Evolutionary conservation across 1,139 yeast species (phyloP).

Genomic region (Diutina ranongensis): DNA sequence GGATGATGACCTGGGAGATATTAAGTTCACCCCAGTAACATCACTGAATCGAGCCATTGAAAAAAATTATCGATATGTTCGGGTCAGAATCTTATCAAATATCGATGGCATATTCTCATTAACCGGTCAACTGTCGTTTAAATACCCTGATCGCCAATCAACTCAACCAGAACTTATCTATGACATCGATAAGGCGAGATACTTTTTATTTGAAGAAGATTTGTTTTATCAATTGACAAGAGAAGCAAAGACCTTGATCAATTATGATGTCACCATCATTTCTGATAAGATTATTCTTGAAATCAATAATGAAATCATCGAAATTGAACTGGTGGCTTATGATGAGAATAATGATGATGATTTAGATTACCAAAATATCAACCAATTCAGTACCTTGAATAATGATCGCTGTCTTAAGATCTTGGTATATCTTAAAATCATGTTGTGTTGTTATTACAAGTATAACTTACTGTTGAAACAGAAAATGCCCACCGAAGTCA

Average conservation of each 20-base stretch:
- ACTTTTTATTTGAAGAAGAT: constrained; percentile 78
- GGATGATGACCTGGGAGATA: constrained; percentile 22
- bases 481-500: constrained; percentile 34
- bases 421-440: constrained; percentile 39
- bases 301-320: constrained; percentile 54
- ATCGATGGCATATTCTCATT: constrained; percentile 40
- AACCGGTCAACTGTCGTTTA: constrained; percentile 25
- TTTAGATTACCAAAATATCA: constrained; percentile 20
- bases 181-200: constrained; percentile 51
- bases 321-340: constrained; percentile 50
- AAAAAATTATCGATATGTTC: constrained; percentile 29
- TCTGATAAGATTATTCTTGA: constrained; percentile 56
- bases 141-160: not conserved
- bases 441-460: constrained; percentile 50
- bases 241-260: constrained; percentile 65
- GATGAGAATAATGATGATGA: constrained; percentile 37
- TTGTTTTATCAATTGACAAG: constrained; percentile 56
- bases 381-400: constrained; percentile 20
- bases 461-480: constrained; percentile 37
- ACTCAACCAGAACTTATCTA: constrained; percentile 18
- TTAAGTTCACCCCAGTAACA: constrained; percentile 21
- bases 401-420: constrained; percentile 42
- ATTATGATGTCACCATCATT: constrained; percentile 59
- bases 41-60: constrained; percentile 11
- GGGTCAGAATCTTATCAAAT: constrained; percentile 43